Percentiles rank a stretch among this genome's conserved stretches.
These are phyloP conservation scores for Solanum chilense DNA, from an alignment of 257 asterid genomes.

Conservation along the genomic window DNA sequence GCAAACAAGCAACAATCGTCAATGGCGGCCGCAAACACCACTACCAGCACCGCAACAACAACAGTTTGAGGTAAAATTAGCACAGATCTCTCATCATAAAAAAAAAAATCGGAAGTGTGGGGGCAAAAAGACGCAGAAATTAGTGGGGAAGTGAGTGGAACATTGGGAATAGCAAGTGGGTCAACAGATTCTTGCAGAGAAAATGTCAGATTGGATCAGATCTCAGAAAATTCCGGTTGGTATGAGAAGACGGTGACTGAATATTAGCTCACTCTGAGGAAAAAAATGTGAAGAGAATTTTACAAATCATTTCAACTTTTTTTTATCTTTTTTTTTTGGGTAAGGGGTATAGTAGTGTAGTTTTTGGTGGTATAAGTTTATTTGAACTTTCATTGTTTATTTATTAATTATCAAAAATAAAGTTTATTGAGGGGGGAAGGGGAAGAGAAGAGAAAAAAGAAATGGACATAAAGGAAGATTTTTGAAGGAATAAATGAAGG, in stretches of 20 bases:
- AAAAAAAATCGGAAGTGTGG: neutral
- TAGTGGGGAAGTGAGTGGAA: neutral
- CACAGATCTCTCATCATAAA: neutral
- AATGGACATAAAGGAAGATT: neutral
- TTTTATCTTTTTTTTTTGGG: neutral
- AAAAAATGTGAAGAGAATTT: neutral
- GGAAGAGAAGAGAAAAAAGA: neutral
- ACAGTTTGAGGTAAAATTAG: neutral
- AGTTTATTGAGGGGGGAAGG: neutral
- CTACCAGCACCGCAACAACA: conserved; percentile 9
- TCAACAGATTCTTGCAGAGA: conserved; percentile 13
- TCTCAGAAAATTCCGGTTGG: neutral
- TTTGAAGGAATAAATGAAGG: conserved; percentile 2
- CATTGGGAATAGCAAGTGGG: conserved; percentile 14
- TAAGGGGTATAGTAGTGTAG: conserved; percentile 19
- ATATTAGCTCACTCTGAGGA: neutral
- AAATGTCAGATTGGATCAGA: conserved; percentile 23
- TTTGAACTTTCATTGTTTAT: conserved; percentile 1
- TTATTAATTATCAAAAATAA: neutral
- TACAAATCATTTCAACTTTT: neutral
- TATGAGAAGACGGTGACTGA: neutral
- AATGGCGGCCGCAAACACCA: conserved; percentile 23
- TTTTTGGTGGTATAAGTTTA: conserved; percentile 3
- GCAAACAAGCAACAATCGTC: conserved; percentile 46
- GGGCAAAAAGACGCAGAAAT: neutral